phyloP scores from a whole-genome alignment of 208 protist species.

The Leishmania guyanensis region DNA sequence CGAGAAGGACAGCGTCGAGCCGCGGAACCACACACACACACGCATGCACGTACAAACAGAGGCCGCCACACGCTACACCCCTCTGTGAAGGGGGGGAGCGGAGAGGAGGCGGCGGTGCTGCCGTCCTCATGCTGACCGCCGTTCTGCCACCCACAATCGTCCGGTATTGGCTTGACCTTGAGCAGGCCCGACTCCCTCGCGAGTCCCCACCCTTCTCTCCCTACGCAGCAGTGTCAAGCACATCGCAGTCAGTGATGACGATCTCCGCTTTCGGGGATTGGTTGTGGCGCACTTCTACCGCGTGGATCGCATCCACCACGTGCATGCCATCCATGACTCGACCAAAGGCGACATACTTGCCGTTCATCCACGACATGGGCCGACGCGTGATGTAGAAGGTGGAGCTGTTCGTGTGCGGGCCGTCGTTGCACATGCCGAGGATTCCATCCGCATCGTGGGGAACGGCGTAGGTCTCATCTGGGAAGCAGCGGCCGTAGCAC shows the following conservation, averaged over 20 bases:
- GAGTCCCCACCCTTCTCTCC: neutral
- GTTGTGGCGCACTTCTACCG: conserved; percentile 78
- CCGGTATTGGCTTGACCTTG: neutral
- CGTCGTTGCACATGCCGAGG: conserved; percentile 92
- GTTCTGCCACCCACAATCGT: neutral
- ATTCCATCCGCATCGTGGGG: conserved; percentile 79
- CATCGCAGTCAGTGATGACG: conserved; percentile 80
- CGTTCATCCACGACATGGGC: conserved; percentile 90
- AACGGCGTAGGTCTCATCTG: conserved; percentile 95
- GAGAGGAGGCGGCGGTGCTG: neutral
- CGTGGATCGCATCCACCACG: conserved; percentile 83
- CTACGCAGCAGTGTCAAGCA: conserved; percentile 56
- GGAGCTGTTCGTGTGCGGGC: conserved; percentile 84
- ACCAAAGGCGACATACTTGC: conserved; percentile 95
- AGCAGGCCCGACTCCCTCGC: neutral
- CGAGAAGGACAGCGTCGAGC: neutral
- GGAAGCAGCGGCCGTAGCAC: conserved; percentile 92
- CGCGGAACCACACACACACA: neutral
- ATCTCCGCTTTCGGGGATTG: conserved; percentile 69
- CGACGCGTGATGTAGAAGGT: conserved; percentile 90
- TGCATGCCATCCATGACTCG: conserved; percentile 92
- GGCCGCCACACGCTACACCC: neutral
- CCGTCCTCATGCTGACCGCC: neutral
- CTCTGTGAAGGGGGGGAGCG: neutral
- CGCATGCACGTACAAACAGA: neutral